Evolutionary conservation across 129 eudicot species (phyloP).

Genomic region (Cynara cardunculus): DNA sequence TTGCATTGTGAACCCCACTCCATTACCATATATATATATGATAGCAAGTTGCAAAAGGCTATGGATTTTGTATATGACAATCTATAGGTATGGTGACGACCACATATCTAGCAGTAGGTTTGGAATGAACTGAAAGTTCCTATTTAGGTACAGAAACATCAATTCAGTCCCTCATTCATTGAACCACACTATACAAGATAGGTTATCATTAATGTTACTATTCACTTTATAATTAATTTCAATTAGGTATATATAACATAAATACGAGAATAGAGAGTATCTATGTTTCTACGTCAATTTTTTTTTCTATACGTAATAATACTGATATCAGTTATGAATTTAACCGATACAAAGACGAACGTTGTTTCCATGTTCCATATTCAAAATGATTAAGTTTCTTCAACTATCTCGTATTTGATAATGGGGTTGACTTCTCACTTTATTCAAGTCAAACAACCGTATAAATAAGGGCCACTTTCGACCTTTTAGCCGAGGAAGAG

Average conservation of each 20-base stretch:
- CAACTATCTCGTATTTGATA: not conserved
- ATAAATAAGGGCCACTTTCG: not conserved
- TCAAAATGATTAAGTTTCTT: not conserved
- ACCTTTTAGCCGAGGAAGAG: not conserved
- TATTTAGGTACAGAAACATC: not conserved
- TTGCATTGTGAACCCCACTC: not conserved
- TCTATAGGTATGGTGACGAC: not conserved
- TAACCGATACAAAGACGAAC: not conserved
- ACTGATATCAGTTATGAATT: not conserved
- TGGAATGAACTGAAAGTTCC: not conserved
- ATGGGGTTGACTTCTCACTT: not conserved
- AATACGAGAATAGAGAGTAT: not conserved
- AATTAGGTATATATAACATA: not conserved
- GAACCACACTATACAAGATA: not conserved
- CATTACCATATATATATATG: not conserved
- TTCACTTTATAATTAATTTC: not conserved
- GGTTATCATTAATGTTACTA: not conserved
- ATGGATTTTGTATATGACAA: not conserved
- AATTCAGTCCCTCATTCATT: not conserved
- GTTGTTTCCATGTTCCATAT: not conserved
- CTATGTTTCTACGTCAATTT: not conserved
- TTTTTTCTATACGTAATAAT: not conserved
- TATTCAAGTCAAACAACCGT: not conserved
- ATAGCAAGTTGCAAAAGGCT: not conserved
- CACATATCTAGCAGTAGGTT: not conserved